Base-by-base conservation (phyloP, 257 asterid species). In the Henckelia pumila region DNA sequence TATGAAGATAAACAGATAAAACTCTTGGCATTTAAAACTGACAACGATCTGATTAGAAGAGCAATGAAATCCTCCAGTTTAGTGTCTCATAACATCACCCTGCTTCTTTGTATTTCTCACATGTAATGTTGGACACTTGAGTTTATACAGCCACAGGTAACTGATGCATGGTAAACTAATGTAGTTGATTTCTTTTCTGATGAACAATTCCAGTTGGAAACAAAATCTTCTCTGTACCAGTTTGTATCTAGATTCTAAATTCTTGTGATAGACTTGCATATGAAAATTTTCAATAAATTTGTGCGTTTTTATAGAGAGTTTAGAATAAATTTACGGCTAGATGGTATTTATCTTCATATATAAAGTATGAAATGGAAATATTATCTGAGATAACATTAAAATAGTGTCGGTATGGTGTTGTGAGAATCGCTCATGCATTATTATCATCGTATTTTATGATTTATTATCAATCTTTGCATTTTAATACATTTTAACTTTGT, bases 31-130 rank as follows among this genome's bases (percentile, higher is more conserved):
- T 44, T 32, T 16, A 16, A 26, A 44, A 49, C 69, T 58, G 47
- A 68, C 20, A 68, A 55, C 7, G 53, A 64, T 58, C 56, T 68
- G 32, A 17, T 63, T n/a, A 35, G 24, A 17, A 47, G 64, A 56
- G 50, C 58, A 59, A 70, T 40, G 62, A 29, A 44, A 10, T 29
- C 56, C 56, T 49, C 50, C 28, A 60, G 47, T 16, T 52, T 30
- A 70, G 61, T 49, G 61, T 52, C 20, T 49, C 62, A 50, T 55
- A 20, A 61, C 40, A 40, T 10, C 60, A 8, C 24, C 33, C 30
- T 13, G 56, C 56, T 25, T 20, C 55, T 59, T 35, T 59, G 6
- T 40, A n/a, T 71, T 44, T 44, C 53, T 16, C 53, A 44, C 8
- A 16, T 44, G 53, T 44, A 44, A 44, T 16, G 20, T 44, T 44